Percentiles rank a stretch among this genome's conserved stretches.
Evolutionary conservation across 805 yeast genomes (phyloP).

Genomic region (Candida dajiaensis): DNA sequence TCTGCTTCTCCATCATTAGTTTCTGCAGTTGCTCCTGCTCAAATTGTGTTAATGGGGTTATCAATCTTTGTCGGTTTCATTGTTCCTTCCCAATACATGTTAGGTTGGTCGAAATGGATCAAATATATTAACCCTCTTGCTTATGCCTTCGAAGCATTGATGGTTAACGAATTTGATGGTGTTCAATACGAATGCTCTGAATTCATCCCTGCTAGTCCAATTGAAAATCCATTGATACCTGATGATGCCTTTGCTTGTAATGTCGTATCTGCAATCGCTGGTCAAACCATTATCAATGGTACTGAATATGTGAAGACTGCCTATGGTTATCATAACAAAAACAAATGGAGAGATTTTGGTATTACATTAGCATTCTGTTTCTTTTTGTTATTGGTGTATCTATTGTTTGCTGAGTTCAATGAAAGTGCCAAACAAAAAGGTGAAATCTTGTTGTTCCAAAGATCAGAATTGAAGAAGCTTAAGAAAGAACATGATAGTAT

Average conservation of each 20-base stretch:
- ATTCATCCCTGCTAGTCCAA: conserved; percentile 36
- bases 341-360: conserved; percentile 19
- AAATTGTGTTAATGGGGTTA: conserved; percentile 39
- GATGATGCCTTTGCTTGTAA: conserved; percentile 40
- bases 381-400: no score
- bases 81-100: conserved; percentile 45
- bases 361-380: no score
- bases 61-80: conserved; percentile 49
- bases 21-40: conserved; percentile 50
- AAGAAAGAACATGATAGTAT: no score
- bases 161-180: conserved; percentile 47
- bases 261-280: conserved; percentile 50
- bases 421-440: no score
- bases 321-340: conserved; percentile 37
- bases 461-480: no score
- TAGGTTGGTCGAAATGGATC: conserved; percentile 61
- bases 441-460: no score
- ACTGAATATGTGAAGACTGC: conserved; percentile 37
- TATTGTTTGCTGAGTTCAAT: no score
- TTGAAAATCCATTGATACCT: conserved; percentile 18
- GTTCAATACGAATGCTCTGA: conserved; percentile 36
- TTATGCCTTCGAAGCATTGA: conserved; percentile 48
- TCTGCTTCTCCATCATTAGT: conserved; percentile 37
- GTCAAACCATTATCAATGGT: conserved; percentile 45
- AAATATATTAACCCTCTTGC: conserved; percentile 49